Base-by-base conservation (phyloP, 2,329 filamentous ascomycete species). In the Sclerotiophoma versabilis region DNA sequence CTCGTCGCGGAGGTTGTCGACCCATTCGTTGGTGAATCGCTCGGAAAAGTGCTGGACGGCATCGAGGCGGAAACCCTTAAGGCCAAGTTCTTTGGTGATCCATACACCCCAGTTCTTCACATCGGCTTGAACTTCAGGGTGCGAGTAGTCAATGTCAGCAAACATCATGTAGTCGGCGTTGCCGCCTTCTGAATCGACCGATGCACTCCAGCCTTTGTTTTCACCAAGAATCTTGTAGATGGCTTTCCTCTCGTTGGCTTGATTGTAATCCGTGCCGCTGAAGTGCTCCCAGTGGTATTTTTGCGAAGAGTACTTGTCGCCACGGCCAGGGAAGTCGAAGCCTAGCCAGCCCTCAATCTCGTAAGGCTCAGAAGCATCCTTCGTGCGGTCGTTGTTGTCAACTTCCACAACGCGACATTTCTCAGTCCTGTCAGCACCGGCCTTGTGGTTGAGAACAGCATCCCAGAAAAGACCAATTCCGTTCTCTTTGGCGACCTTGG, bases 81-180 rank as follows among this genome's bases (percentile, higher is more conserved):
- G 75, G 0, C 83, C 82, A 0, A 90, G 68, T 54, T 87, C 78
- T 5, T 82, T 76, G 1, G 83, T 81, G 51, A 92, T 79, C 89
- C 89, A 92, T 4, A 81, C 76, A 2, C 85, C 86, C 89, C 88
- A 91, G 44, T 81, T 79, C 48, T 73, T 77, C 4, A 90, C 81
- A 59, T 91, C 89, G 4, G 81, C 72, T 27, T 80, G 78, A 9
- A 91, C 88, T 61, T 89, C 87, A 0, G 71, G 72, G 45, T 75
- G 71, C 20, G 68, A 69, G 69, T 88, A 88, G 71, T 91, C 87
- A 32, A 91, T 71, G 69, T 91, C 85, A 5, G 86, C 84, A 62
- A 89, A 90, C 86, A 91, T 90, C 71, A 91, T 80, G 66, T 86
- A 90, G 70, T 87, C 85, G 34, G 75, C 76, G 65, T 91, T 91